Conservation (phyloP, 2,329 filamentous ascomycete species). For the Fusarium sterilihyphosum region DNA sequence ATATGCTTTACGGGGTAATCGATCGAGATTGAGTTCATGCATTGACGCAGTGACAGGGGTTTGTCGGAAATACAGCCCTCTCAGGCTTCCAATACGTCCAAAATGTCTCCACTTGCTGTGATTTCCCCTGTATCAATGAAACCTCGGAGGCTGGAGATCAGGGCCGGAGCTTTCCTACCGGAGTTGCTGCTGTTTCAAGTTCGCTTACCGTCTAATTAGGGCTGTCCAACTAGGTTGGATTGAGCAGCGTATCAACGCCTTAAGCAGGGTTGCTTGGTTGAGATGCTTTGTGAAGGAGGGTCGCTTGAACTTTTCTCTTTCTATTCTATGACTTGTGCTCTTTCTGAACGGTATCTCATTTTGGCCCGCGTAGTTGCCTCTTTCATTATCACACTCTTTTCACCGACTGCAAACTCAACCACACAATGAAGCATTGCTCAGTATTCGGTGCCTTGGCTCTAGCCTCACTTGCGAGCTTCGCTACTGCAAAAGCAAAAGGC, state of each 20-base stretch:
- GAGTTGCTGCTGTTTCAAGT: constrained; percentile 15
- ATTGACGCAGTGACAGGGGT: constrained; percentile 14
- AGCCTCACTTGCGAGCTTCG: background rate
- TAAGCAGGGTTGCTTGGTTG: background rate
- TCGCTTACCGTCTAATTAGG: background rate
- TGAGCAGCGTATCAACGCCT: background rate
- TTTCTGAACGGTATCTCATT: background rate
- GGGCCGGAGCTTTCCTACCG: background rate
- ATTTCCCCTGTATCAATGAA: constrained; percentile 21
- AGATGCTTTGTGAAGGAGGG: background rate
- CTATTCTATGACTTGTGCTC: constrained; percentile 1
- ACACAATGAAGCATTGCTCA: constrained; percentile 13
- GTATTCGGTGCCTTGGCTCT: constrained; percentile 4
- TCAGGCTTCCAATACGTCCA: background rate
- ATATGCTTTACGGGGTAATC: background rate
- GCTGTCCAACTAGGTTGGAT: background rate
- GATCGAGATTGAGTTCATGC: constrained; percentile 21
- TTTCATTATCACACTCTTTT: background rate
- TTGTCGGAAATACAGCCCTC: background rate
- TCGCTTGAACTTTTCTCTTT: constrained; percentile 5
- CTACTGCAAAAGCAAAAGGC: constrained; percentile 10
- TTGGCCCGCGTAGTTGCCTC: background rate
- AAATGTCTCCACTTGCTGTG: background rate
- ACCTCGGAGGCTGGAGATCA: constrained; percentile 1
- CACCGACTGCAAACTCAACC: background rate